These are phyloP conservation scores for Thalassiosira profunda DNA, from an alignment of 108 stramenopile genomes.

Conservation along the genomic window DNA sequence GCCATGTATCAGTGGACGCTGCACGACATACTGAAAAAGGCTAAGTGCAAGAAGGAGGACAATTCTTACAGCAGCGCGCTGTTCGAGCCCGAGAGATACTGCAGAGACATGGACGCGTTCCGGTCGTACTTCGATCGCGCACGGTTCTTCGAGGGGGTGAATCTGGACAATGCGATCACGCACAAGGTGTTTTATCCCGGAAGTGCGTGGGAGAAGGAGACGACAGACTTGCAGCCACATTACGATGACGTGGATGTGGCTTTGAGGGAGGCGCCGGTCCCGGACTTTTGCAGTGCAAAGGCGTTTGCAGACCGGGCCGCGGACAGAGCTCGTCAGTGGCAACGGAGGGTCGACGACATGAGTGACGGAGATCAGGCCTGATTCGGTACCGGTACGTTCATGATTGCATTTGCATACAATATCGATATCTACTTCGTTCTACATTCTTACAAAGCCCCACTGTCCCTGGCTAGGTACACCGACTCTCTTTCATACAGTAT, in stretches of 20 bases:
- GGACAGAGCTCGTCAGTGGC: neutral
- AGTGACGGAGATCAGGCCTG: too few species aligned
- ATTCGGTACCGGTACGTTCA: too few species aligned
- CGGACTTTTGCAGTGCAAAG: slow-evolving; percentile 1
- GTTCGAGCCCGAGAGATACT: neutral
- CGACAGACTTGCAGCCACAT: neutral
- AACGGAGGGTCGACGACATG: too few species aligned
- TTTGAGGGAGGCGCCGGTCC: neutral
- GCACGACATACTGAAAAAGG: neutral
- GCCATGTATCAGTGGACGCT: slow-evolving; percentile 17
- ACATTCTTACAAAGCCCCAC: too few species aligned
- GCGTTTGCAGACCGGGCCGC: neutral
- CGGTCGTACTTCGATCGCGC: neutral
- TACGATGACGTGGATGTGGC: neutral
- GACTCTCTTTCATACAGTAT: too few species aligned
- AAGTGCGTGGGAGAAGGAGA: neutral
- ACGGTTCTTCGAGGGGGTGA: slow-evolving; percentile 6
- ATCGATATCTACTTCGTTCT: too few species aligned
- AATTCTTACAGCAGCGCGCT: neutral
- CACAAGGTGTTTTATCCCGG: slow-evolving; percentile 6
- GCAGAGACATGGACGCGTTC: slow-evolving; percentile 7
- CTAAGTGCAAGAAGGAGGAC: neutral
- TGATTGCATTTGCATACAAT: too few species aligned
- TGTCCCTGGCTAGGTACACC: too few species aligned
- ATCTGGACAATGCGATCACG: neutral